Evolutionary conservation across 805 yeast genomes (phyloP), one percentile per base, ranked within the genome.

Genomic region (Blastobotrys americana): DNA sequence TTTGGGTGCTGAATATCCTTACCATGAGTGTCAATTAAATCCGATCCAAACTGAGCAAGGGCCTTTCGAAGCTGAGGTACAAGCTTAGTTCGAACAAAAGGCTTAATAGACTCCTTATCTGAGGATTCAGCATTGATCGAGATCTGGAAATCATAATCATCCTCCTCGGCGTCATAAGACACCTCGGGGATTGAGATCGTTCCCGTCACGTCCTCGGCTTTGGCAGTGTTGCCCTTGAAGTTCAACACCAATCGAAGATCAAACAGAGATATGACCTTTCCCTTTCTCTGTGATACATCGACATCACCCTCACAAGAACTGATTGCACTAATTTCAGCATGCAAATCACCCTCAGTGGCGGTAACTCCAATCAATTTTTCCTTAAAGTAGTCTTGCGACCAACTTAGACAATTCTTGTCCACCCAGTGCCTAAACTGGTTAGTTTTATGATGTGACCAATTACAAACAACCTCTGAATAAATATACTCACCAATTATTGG

Each of bases 231-330:
- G 4, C 89, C 87, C 5, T 59, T 63, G 55, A 80, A 76, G n/a
- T 70, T 70, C 46, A 89, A 60, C 2, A 74, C 78, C 40, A 89
- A 49, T 49, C 79, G 74, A 60, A 93, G 69, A 57, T 93, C 98
- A 64, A 87, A 93, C 47, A 93, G 67, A 3, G 95, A 84, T 55
- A 93, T 89, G 20, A 90, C 94, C 64, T 90, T 89, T 13, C 99
- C 98, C 65, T 93, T 93, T 56, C 98, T 79, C 69, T 93, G 98
- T 54, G 87, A 83, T 23, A 93, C 97, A 60, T 89, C 98, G 52
- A 89, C 95, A 57, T 93, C 99, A 43, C 99, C 99, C 56, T 85
- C 95, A 17, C 90, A 72, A 15, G 76, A 67, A 16, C 78, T 74
- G 13, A 84, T 68, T 20, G 66, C 52, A 10, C 69, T 59, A 18